Percentiles rank a stretch among this genome's conserved stretches.
These are phyloP conservation scores for Schoenoplectus triqueter DNA, from an alignment of 202 grass and related monocot species.

Conservation along the genomic window DNA sequence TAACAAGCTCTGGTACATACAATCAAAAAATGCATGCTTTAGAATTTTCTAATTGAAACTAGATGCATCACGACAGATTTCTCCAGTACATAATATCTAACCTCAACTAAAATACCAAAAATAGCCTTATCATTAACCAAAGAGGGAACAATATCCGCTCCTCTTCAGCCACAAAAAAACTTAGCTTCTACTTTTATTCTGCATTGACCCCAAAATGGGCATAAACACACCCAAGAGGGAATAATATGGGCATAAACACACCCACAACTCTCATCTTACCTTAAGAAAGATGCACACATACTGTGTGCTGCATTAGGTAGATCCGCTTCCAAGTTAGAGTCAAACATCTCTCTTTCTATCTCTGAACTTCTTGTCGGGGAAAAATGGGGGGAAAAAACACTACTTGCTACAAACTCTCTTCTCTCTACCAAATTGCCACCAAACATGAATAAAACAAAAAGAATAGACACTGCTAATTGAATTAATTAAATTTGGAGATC, in stretches of 20 bases:
- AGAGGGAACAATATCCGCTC: conserved; percentile 17
- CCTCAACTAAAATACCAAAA: conserved; percentile 23
- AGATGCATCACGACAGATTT: conserved; percentile 26
- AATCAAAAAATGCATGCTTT: no score
- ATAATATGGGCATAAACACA: conserved; percentile 8
- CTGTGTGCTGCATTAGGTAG: conserved; percentile 6
- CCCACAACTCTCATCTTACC: conserved; percentile 34
- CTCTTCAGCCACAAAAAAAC: conserved; percentile 18
- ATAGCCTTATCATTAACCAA: conserved; percentile 25
- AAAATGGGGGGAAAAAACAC: conserved; percentile 16
- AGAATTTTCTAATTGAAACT: neutral
- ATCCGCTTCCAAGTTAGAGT: conserved; percentile 41
- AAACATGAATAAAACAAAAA: conserved; percentile 32
- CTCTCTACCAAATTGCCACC: conserved; percentile 33
- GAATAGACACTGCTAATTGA: conserved; percentile 39
- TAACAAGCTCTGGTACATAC: neutral
- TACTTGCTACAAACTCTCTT: conserved; percentile 41
- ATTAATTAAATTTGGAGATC: conserved; percentile 37
- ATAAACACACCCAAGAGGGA: neutral
- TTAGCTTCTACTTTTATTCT: conserved; percentile 32
- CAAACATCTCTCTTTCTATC: conserved; percentile 33
- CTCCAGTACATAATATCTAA: conserved; percentile 28
- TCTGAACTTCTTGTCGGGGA: conserved; percentile 30
- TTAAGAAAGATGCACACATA: conserved; percentile 19
- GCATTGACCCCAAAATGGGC: neutral